Percentiles rank a stretch among this genome's conserved stretches.
These are phyloP conservation scores for Magnolia changhungtana DNA, from an alignment of 164 flowering plant genomes.

Conservation along the genomic window DNA sequence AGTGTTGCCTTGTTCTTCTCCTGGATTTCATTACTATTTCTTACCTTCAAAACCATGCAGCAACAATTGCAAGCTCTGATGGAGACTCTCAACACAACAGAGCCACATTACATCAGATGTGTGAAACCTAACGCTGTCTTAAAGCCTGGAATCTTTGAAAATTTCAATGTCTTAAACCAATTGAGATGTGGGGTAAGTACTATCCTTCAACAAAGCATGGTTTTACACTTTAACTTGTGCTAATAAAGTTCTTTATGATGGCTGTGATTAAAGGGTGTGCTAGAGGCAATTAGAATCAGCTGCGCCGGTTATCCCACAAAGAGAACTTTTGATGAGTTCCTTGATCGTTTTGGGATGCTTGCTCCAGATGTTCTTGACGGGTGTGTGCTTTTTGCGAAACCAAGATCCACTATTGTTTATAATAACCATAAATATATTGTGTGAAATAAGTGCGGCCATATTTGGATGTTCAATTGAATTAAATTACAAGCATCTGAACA, in stretches of 20 bases:
- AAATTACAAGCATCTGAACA: neutral
- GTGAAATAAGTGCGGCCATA: neutral
- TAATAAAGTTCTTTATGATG: neutral
- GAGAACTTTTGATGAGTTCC: constrained; percentile 76
- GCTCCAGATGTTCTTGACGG: constrained; percentile 65
- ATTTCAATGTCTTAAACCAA: constrained; percentile 66
- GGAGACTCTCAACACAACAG: constrained; percentile 80
- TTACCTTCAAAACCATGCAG: constrained; percentile 29
- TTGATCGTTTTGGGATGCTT: constrained; percentile 74
- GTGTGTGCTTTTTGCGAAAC: constrained; percentile 20
- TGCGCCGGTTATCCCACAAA: constrained; percentile 91
- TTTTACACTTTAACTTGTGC: neutral
- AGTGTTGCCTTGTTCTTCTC: neutral
- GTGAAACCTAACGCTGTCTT: constrained; percentile 74
- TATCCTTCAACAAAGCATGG: neutral
- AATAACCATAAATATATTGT: neutral
- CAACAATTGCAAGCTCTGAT: constrained; percentile 82
- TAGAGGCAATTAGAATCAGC: constrained; percentile 83
- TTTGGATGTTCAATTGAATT: neutral
- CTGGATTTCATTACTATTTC: neutral
- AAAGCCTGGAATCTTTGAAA: constrained; percentile 82
- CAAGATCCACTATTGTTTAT: neutral
- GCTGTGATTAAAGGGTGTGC: constrained; percentile 52
- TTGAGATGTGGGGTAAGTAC: constrained; percentile 77
- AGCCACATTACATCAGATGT: constrained; percentile 83